Conservation (phyloP, 2,329 filamentous ascomycete genomes). For the Trichophyton verrucosum region DNA sequence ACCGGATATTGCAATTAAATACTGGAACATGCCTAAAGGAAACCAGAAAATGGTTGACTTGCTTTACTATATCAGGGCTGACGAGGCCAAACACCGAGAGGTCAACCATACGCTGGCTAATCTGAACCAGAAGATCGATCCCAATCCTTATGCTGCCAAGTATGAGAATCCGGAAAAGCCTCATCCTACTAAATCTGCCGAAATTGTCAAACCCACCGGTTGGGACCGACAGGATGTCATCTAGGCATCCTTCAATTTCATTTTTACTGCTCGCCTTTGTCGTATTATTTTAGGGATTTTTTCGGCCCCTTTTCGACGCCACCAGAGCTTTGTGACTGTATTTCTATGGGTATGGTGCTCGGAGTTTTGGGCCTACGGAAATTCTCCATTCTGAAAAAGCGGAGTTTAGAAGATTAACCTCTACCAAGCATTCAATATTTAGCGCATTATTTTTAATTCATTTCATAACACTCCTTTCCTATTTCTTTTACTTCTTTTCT, state of each 20-base stretch:
- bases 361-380: not conserved
- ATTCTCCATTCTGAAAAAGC: not conserved
- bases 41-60: slow-evolving; percentile 73
- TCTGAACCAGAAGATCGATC: slow-evolving; percentile 69
- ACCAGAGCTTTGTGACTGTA: not conserved
- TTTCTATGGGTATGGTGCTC: not conserved
- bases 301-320: not conserved
- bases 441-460: not conserved
- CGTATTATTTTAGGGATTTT: not conserved
- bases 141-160: slow-evolving; percentile 79
- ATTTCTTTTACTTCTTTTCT: not conserved
- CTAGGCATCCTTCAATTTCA: slow-evolving; percentile 17
- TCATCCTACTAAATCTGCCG: slow-evolving; percentile 58
- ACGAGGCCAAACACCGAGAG: slow-evolving; percentile 80
- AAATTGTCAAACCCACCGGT: slow-evolving; percentile 54
- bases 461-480: not conserved
- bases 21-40: slow-evolving; percentile 89
- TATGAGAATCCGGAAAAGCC: slow-evolving; percentile 58
- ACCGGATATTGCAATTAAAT: slow-evolving; percentile 78
- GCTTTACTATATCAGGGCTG: slow-evolving; percentile 76
- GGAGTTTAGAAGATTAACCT: no score
- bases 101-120: slow-evolving; percentile 94
- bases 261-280: not conserved
- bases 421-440: not conserved
- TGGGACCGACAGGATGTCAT: slow-evolving; percentile 78